phyloP scores from a whole-genome alignment of 495 filamentous ascomycete genomes.

The Lasiosphaeriaceae sp. region DNA sequence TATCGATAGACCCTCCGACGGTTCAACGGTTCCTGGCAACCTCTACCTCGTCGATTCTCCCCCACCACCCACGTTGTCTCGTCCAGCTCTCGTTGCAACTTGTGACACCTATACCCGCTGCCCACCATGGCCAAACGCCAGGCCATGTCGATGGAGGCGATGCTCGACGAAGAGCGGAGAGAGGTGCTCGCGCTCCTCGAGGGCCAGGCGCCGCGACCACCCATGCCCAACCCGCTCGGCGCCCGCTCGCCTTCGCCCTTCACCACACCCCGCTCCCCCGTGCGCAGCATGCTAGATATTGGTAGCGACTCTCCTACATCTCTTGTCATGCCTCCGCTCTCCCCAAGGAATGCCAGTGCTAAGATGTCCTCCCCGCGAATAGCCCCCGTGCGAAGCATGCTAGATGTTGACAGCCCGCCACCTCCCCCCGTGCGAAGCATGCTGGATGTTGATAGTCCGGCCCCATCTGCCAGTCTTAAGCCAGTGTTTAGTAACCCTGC shows the following conservation, averaged over 20 bases:
- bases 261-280: slow-evolving; percentile 49
- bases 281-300: slow-evolving; percentile 54
- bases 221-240: slow-evolving; percentile 32
- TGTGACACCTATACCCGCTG: background rate
- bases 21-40: background rate
- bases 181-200: slow-evolving; percentile 66
- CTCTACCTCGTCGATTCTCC: background rate
- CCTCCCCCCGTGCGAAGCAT: slow-evolving; percentile 37
- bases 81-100: background rate
- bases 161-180: slow-evolving; percentile 67
- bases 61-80: background rate
- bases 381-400: slow-evolving; percentile 57
- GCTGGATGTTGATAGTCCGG: slow-evolving; percentile 36
- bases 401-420: slow-evolving; percentile 46
- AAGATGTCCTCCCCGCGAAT: slow-evolving; percentile 20
- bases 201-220: slow-evolving; percentile 31
- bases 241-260: slow-evolving; percentile 45
- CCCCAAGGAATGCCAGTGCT: slow-evolving; percentile 22
- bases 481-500: slow-evolving; percentile 35
- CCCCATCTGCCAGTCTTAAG: slow-evolving; percentile 18
- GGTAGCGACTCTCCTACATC: slow-evolving; percentile 29
- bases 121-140: slow-evolving; percentile 28
- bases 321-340: slow-evolving; percentile 12
- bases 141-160: slow-evolving; percentile 63
- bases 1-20: too few relatives aligned